Conservation (phyloP, 2,329 filamentous ascomycete species). For the Orbilia ellipsospora region DNA sequence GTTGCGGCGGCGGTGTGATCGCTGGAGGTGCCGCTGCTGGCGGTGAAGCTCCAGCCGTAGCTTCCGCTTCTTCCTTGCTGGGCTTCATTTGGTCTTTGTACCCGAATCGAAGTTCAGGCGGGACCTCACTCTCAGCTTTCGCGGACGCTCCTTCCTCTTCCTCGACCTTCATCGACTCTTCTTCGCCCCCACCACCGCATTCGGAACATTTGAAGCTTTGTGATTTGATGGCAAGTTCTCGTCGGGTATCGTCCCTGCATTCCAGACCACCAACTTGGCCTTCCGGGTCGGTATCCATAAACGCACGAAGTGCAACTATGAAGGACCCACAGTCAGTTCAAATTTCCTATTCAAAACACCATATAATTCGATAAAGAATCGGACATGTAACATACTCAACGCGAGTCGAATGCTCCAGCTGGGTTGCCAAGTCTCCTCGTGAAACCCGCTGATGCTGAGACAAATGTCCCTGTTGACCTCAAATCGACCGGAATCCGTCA, state of each 20-base stretch:
- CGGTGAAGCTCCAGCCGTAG: not conserved
- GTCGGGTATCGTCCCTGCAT: constrained; percentile 74
- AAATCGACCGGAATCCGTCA: constrained; percentile 90
- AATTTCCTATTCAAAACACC: constrained; percentile 6
- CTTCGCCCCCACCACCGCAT: constrained; percentile 70
- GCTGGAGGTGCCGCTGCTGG: not conserved
- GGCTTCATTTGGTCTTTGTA: constrained; percentile 77
- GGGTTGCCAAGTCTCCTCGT: constrained; percentile 98
- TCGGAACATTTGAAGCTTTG: constrained; percentile 73
- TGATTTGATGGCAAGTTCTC: constrained; percentile 76
- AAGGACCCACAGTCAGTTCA: not conserved
- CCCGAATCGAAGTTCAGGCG: constrained; percentile 71
- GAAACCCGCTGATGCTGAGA: constrained; percentile 89
- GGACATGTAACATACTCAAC: constrained; percentile 63
- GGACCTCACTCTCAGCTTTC: constrained; percentile 64
- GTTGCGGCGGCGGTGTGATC: not conserved
- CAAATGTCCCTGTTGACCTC: constrained; percentile 98
- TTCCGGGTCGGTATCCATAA: constrained; percentile 90
- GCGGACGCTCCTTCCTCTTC: constrained; percentile 62
- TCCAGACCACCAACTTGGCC: constrained; percentile 94
- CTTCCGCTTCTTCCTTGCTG: constrained; percentile 57
- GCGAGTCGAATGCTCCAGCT: constrained; percentile 97
- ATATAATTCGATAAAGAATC: not conserved
- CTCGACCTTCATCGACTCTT: constrained; percentile 59
- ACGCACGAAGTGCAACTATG: constrained; percentile 75